Conservation (phyloP, 805 yeast species). For the Teunomyces panamensis region DNA sequence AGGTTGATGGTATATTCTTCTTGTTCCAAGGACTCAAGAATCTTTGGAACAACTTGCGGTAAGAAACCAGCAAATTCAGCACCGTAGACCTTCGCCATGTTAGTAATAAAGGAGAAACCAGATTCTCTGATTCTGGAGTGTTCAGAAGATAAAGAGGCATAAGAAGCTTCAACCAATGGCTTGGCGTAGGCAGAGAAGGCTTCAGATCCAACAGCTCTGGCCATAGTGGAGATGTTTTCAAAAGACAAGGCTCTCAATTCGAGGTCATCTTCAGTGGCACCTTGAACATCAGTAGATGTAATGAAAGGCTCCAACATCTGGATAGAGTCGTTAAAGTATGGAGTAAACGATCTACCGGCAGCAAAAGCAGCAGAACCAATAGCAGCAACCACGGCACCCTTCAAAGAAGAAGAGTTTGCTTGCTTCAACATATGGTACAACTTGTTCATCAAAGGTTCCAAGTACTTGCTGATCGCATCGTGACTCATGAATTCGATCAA, state of each 20-base stretch:
- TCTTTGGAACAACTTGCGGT: conserved; percentile 76
- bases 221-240: conserved; percentile 92
- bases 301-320: conserved; percentile 80
- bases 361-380: conserved; percentile 97
- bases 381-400: conserved; percentile 84
- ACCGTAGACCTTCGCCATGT: conserved; percentile 93
- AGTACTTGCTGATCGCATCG: conserved; percentile 75
- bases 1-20: conserved; percentile 73
- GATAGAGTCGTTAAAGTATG: conserved; percentile 81
- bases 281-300: conserved; percentile 64
- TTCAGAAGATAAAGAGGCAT: conserved; percentile 70
- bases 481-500: conserved; percentile 87
- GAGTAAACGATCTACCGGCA: conserved; percentile 81
- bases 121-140: conserved; percentile 89
- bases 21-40: conserved; percentile 79
- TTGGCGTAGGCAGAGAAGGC: conserved; percentile 82
- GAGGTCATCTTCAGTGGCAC: conserved; percentile 82
- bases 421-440: conserved; percentile 77
- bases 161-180: conserved; percentile 86
- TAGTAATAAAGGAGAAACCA: conserved; percentile 88
- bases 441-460: conserved; percentile 88
- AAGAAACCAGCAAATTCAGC: conserved; percentile 85
- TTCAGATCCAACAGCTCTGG: conserved; percentile 93
- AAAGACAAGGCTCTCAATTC: conserved; percentile 90
- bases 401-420: conserved; percentile 71